A percentile compares a stretch with the other conserved stretches of the same genome.
These are phyloP conservation scores for Mycena amicta DNA, from an alignment of 768 basidiomycete species.

Conservation along the genomic window DNA sequence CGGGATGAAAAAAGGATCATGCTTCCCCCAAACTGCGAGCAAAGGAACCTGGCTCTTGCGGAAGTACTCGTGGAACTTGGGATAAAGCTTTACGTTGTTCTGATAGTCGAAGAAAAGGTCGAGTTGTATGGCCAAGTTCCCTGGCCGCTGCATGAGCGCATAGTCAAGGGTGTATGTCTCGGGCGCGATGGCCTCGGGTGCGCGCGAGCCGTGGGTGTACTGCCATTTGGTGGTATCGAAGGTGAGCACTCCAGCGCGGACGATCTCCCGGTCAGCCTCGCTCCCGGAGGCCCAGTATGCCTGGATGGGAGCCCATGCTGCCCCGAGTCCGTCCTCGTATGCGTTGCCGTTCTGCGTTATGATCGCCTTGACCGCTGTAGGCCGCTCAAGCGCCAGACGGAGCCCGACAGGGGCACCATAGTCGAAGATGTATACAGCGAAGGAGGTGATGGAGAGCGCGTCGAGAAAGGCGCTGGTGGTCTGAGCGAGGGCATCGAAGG, in stretches of 20 bases:
- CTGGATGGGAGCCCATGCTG: conserved; percentile 40
- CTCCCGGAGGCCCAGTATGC: conserved; percentile 35
- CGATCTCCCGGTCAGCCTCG: conserved; percentile 28
- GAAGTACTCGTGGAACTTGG: conserved; percentile 48
- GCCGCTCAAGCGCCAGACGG: conserved; percentile 45
- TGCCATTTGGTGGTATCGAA: conserved; percentile 39
- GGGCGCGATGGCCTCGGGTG: conserved; percentile 37
- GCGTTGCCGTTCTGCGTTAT: conserved; percentile 54
- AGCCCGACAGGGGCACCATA: conserved; percentile 44
- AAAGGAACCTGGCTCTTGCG: conserved; percentile 40
- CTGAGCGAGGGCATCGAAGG: conserved; percentile 42
- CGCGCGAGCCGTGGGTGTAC: conserved; percentile 40
- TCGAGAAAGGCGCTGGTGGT: conserved; percentile 47
- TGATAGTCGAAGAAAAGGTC: conserved; percentile 42
- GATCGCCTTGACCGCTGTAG: conserved; percentile 44
- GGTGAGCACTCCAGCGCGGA: conserved; percentile 24
- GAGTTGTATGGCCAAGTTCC: conserved; percentile 45
- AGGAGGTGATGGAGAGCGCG: conserved; percentile 38
- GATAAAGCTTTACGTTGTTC: conserved; percentile 46
- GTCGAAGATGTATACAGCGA: conserved; percentile 51
- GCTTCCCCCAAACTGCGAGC: conserved; percentile 51
- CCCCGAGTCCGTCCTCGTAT: conserved; percentile 46
- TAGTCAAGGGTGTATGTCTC: conserved; percentile 47
- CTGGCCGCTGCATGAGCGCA: conserved; percentile 40
- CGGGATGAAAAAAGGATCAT: conserved; percentile 46